These are phyloP conservation scores for Annulohypoxylon stygium DNA, from an alignment of 495 filamentous ascomycete genomes.

Conservation along the genomic window DNA sequence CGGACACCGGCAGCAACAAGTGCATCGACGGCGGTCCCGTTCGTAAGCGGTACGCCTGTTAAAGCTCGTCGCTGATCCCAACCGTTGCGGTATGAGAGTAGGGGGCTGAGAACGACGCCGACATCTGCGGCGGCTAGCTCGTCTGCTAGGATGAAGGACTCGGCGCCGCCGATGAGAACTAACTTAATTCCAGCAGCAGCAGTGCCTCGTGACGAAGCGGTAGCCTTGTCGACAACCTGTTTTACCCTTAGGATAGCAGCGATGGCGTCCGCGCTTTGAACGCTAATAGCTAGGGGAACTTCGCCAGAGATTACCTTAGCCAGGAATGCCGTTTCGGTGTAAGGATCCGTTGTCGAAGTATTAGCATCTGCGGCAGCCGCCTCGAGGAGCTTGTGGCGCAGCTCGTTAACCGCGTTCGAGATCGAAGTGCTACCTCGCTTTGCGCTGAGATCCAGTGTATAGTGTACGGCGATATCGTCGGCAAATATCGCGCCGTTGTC, in stretches of 20 bases:
- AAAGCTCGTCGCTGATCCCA: slow-evolving; percentile 65
- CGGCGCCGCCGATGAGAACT: slow-evolving; percentile 63
- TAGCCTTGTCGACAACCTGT: slow-evolving; percentile 50
- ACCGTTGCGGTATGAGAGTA: slow-evolving; percentile 54
- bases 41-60: slow-evolving; percentile 65
- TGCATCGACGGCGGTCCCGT: slow-evolving; percentile 62
- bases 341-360: slow-evolving; percentile 47
- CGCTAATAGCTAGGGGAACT: slow-evolving; percentile 57
- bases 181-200: slow-evolving; percentile 51
- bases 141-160: slow-evolving; percentile 62
- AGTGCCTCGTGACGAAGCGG: slow-evolving; percentile 31
- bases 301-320: slow-evolving; percentile 55
- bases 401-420: slow-evolving; percentile 54
- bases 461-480: slow-evolving; percentile 60
- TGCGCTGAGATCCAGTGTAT: slow-evolving; percentile 54
- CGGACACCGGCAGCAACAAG: slow-evolving; percentile 61
- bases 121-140: slow-evolving; percentile 61
- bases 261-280: slow-evolving; percentile 62
- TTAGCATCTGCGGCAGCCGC: slow-evolving; percentile 47
- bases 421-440: slow-evolving; percentile 57
- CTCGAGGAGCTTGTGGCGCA: slow-evolving; percentile 60
- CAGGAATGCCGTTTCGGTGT: slow-evolving; percentile 57
- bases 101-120: slow-evolving; percentile 63
- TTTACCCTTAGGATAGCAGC: slow-evolving; percentile 58
- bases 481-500: slow-evolving; percentile 56